Conservation (phyloP, 2,329 filamentous ascomycete genomes). For the Aspergillus fijiensis region DNA sequence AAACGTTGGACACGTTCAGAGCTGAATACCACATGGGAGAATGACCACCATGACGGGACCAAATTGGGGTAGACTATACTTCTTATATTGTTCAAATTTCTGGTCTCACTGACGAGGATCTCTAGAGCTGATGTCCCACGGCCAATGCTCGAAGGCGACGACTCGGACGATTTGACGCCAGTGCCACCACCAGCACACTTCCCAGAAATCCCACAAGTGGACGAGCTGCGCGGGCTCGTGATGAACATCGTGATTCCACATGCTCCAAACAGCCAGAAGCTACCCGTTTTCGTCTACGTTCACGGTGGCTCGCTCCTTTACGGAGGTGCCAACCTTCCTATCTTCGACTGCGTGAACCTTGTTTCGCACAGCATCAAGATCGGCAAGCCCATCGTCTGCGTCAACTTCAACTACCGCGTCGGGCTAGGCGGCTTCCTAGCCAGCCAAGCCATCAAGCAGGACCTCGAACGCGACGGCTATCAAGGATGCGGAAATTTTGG, state of each 20-base stretch:
- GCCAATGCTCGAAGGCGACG: conserved; percentile 21
- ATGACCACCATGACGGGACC: conserved; percentile 23
- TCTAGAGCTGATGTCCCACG: conserved; percentile 24
- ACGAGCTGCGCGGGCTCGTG: conserved; percentile 24
- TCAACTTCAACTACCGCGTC: conserved; percentile 31
- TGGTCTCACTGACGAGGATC: neutral
- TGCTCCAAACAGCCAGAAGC: neutral
- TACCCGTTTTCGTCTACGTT: conserved; percentile 28
- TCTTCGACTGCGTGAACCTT: conserved; percentile 27
- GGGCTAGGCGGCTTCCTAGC: conserved; percentile 28
- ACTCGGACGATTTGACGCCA: conserved; percentile 24
- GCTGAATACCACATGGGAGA: conserved; percentile 19
- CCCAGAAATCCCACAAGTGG: conserved; percentile 5
- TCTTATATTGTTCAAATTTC: neutral
- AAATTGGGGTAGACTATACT: conserved; percentile 19
- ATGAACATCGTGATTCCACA: conserved; percentile 28
- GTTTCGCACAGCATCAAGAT: conserved; percentile 23
- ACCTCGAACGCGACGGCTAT: conserved; percentile 22
- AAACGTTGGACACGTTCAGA: conserved; percentile 27
- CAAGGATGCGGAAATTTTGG: conserved; percentile 40
- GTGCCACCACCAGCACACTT: conserved; percentile 24
- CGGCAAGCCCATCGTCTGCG: conserved; percentile 20
- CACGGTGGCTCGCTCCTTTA: conserved; percentile 30
- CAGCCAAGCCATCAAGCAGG: conserved; percentile 14
- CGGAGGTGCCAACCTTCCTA: conserved; percentile 26